Conservation (phyloP, 495 filamentous ascomycete genomes). For the Amphirosellinia nigrospora region DNA sequence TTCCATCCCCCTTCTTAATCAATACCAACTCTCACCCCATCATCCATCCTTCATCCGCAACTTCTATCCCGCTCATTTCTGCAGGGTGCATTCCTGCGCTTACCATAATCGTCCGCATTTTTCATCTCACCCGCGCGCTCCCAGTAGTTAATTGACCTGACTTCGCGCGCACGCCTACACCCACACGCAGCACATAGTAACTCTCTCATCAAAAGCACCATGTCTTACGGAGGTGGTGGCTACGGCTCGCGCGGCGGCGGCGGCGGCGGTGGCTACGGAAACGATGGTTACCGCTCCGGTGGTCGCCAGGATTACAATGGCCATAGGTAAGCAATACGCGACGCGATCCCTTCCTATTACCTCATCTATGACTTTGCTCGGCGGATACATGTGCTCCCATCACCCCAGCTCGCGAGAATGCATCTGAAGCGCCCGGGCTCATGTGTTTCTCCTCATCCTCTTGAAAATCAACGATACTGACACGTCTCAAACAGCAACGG, state of each 20-base stretch:
- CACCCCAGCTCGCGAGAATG: background rate
- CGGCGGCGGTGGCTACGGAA: constrained; percentile 53
- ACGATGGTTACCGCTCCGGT: constrained; percentile 47
- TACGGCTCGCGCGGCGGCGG: constrained; percentile 57
- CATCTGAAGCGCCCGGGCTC: background rate
- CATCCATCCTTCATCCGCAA: constrained; percentile 26
- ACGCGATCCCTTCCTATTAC: background rate
- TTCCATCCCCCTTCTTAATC: constrained; percentile 25
- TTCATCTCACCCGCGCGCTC: constrained; percentile 39
- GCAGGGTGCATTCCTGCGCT: constrained; percentile 32
- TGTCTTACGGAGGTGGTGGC: constrained; percentile 81
- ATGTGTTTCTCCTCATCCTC: background rate
- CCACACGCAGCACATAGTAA: constrained; percentile 12
- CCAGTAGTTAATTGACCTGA: constrained; percentile 8
- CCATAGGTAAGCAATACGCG: constrained; percentile 37
- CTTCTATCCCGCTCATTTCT: constrained; percentile 35
- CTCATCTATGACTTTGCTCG: background rate
- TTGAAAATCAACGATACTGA: constrained; percentile 24
- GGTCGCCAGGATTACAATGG: constrained; percentile 44
- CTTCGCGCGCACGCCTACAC: constrained; percentile 13
- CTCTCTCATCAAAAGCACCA: constrained; percentile 36
- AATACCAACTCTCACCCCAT: constrained; percentile 26
- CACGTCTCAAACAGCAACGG: constrained; percentile 38
- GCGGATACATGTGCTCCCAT: background rate
- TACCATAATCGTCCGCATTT: constrained; percentile 8